phyloP scores from a whole-genome alignment of 306 rosid species.

The Rosa multiflora region DNA sequence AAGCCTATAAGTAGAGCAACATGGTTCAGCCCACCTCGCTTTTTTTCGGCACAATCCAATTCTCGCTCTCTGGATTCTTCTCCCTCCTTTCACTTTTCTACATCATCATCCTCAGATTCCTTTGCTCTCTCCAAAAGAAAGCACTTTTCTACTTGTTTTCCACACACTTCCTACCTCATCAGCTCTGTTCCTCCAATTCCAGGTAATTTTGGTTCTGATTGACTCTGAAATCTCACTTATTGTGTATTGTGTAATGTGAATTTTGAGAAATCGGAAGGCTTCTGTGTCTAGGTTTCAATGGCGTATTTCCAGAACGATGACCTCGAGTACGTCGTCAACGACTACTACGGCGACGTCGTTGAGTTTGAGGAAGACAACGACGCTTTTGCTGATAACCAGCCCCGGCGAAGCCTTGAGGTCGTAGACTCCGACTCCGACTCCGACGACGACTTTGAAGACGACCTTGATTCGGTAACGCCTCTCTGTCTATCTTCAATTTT shows the following conservation, averaged over 20 bases:
- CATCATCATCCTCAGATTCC: background rate
- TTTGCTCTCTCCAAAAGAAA: background rate
- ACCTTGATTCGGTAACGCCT: constrained; percentile 43
- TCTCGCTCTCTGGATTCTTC: background rate
- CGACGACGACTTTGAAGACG: constrained; percentile 51
- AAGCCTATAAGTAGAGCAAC: constrained; percentile 29
- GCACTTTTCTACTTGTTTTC: constrained; percentile 21
- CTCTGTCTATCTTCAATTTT: background rate
- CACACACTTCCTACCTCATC: background rate
- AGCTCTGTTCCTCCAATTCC: background rate
- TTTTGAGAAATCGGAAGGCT: background rate
- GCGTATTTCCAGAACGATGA: constrained; percentile 67
- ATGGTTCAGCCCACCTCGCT: background rate
- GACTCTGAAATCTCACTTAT: background rate
- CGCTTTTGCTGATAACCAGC: constrained; percentile 27
- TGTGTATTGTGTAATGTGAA: background rate
- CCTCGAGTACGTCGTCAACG: constrained; percentile 52
- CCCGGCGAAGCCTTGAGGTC: constrained; percentile 2
- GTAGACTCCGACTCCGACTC: constrained; percentile 41
- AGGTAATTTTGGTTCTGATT: background rate
- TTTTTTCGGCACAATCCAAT: background rate
- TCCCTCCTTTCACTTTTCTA: background rate
- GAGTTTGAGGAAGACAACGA: constrained; percentile 51
- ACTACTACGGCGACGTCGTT: constrained; percentile 40
- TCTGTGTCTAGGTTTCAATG: constrained; percentile 36